Evolutionary conservation across 78 protist species (phyloP).

Genomic region (Bigelowiella natans): DNA sequence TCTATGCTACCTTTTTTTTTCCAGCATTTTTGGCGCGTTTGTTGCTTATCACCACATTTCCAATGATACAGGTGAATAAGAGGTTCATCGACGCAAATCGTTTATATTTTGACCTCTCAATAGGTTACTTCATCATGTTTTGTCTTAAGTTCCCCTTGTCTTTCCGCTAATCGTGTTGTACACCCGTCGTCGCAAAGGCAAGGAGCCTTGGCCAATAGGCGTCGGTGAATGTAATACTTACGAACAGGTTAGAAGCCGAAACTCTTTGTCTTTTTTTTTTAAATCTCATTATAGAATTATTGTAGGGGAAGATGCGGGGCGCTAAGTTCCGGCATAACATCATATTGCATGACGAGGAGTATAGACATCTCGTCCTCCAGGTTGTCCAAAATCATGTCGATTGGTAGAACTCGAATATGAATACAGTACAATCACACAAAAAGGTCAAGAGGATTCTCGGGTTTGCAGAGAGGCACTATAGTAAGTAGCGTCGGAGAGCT

Average conservation of each 20-base stretch:
- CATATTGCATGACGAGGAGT: background rate
- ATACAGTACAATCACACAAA: background rate
- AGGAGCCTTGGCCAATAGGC: background rate
- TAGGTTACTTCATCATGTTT: too few relatives aligned
- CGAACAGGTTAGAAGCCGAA: background rate
- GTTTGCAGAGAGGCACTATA: background rate
- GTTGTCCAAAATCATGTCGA: background rate
- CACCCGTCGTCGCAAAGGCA: too few relatives aligned
- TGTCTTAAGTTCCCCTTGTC: too few relatives aligned
- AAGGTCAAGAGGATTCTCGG: background rate
- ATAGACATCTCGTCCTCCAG: background rate
- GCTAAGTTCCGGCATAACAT: background rate
- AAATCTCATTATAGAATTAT: too few relatives aligned
- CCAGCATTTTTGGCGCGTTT: too few relatives aligned
- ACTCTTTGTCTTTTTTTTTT: too few relatives aligned
- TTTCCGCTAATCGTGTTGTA: too few relatives aligned
- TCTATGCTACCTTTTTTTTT: too few relatives aligned
- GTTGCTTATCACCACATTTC: too few relatives aligned
- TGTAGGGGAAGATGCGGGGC: background rate
- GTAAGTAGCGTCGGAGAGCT: too few relatives aligned
- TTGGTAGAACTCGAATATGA: too few relatives aligned
- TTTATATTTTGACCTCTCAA: background rate
- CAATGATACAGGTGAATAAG: too few relatives aligned
- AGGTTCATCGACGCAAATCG: background rate
- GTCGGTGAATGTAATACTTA: background rate